Base-by-base conservation (phyloP, 2,329 filamentous ascomycete species). In the Calonectria pseudoturangicola region DNA sequence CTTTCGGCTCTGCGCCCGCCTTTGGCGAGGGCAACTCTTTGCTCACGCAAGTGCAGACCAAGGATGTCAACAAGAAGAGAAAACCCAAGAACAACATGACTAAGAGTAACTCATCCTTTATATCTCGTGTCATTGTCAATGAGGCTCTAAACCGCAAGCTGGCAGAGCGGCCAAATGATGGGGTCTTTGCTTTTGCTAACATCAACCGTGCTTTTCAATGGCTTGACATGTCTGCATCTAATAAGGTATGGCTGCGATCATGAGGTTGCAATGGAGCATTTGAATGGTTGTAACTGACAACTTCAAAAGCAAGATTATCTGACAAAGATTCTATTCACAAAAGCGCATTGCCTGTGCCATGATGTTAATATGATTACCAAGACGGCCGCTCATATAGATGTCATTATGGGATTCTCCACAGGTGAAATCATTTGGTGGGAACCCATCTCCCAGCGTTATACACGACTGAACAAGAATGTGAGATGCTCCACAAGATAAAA, bases 361-460 rank as follows among this genome's bases (percentile, higher is more conserved):
- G 96, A 98, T 83, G 92, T 98, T 50, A 98, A 99, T 81, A 86
- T 91, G 51, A 82, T 94, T 68, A 98, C 96, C 13, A 98, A 96
- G 84, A 93, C 91, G 64, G 82, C 90, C 4, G 92, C 89, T 6
- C 96, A 98, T 81, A 89, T 99, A 50, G 97, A 99, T 82, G 88
- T 99, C 25, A 92, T 98, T 70, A 94, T 99, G 92, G 97, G 97
- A 1, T 98, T 98, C 81, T 98, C 96, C 8, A 97, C 96, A 0
- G 95, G 96, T 47, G 97, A 99, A 83, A 95, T 99, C 60, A 96
- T 99, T 74, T 99, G 97, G 97, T 98, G 97, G 88, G 97, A 99
- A 84, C 96, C 97, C 13, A 94, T 98, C 80, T 96, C 95, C 47
- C 96, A 98, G 80, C 95, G 97, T 82, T 99, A 99, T 84, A 94